These are phyloP conservation scores for Entomortierella chlamydospora DNA, from an alignment of 192 early-diverging fungal species.

Conservation along the genomic window DNA sequence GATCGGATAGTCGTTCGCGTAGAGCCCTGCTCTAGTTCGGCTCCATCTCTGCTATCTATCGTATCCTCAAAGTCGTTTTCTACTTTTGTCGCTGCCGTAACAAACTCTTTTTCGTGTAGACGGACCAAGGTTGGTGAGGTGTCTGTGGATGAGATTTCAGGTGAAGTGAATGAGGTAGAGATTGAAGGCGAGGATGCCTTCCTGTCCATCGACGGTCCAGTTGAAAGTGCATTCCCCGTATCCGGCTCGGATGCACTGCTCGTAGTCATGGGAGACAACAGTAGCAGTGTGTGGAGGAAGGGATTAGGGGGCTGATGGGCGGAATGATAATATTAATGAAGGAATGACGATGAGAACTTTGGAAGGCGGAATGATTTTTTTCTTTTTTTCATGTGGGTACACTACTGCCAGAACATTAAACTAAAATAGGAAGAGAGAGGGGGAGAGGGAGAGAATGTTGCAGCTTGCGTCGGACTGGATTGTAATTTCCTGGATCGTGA, in stretches of 20 bases:
- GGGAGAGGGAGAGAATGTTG: neutral
- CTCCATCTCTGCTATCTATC: neutral
- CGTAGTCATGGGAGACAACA: constrained; percentile 17
- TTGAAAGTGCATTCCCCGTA: neutral
- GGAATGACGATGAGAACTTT: neutral
- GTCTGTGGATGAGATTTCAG: neutral
- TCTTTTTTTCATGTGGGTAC: neutral
- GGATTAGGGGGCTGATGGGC: neutral
- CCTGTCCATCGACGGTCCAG: constrained; percentile 11
- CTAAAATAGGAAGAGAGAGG: constrained; percentile 1
- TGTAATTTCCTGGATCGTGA: constrained; percentile 11
- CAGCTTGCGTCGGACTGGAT: constrained; percentile 23
- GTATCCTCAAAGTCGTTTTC: neutral
- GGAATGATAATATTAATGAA: constrained; percentile 4
- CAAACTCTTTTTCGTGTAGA: constrained; percentile 3
- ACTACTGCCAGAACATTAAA: neutral
- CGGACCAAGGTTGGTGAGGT: neutral
- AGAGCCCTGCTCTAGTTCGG: neutral
- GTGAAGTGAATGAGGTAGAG: neutral
- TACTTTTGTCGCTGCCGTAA: neutral
- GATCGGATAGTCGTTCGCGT: neutral
- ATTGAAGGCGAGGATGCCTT: neutral
- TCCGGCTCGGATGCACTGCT: constrained; percentile 28
- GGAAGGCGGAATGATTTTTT: constrained; percentile 6
- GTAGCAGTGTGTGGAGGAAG: neutral